phyloP scores from a whole-genome alignment of 108 stramenopile species.

The Epithemia pelagica region DNA sequence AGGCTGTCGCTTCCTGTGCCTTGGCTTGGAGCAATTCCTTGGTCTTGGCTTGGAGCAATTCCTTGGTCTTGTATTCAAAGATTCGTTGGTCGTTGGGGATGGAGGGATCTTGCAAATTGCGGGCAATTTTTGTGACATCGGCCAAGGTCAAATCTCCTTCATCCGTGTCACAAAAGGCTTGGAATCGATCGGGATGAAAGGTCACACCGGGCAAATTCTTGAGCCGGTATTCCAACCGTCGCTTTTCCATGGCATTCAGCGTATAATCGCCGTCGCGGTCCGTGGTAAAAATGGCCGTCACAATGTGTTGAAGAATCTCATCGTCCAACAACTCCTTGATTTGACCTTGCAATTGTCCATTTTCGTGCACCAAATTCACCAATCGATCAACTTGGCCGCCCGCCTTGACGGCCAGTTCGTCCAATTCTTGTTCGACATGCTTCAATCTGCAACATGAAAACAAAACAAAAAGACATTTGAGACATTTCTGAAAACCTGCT shows the following conservation, averaged over 20 bases:
- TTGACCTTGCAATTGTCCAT: constrained; percentile 11
- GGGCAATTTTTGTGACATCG: constrained; percentile 28
- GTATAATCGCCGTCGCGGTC: constrained; percentile 18
- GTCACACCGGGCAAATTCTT: constrained; percentile 17
- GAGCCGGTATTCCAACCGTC: constrained; percentile 17
- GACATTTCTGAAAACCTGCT: no score
- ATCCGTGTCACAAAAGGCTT: constrained; percentile 2
- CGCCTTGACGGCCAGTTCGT: constrained; percentile 14
- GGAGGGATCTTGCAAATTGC: constrained; percentile 19
- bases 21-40: no score
- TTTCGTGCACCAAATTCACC: constrained; percentile 18
- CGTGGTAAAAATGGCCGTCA: constrained; percentile 15
- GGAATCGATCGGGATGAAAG: constrained; percentile 20
- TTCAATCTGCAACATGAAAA: background rate
- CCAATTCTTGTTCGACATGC: constrained; percentile 13
- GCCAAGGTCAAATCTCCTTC: constrained; percentile 12
- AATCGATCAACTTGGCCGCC: constrained; percentile 17
- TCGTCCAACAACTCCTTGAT: constrained; percentile 10
- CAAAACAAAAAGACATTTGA: background rate
- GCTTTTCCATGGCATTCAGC: constrained; percentile 12
- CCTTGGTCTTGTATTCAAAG: constrained; percentile 12
- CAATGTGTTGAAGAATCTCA: constrained; percentile 19
- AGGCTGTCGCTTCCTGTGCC: no score
- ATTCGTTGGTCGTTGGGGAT: constrained; percentile 28
- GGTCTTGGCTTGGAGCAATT: no score